phyloP scores from a whole-genome alignment of 2,329 filamentous ascomycete genomes.

The Nothophoma quercina region DNA sequence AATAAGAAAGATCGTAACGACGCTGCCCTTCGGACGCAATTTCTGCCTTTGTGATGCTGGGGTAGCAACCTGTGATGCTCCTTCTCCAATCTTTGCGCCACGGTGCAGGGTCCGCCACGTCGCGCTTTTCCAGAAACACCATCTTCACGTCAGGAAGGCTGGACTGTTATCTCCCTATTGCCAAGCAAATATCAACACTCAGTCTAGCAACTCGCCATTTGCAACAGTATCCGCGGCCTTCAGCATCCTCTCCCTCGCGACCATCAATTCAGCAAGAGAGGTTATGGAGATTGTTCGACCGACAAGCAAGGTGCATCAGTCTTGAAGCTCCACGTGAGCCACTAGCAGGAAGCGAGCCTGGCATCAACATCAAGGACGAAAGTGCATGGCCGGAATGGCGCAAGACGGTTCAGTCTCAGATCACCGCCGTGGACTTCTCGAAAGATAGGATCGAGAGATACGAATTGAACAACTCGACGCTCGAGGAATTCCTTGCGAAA shows the following conservation, averaged over 20 bases:
- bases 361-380: constrained; percentile 52
- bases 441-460: constrained; percentile 71
- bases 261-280: background rate
- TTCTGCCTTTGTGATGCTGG: constrained; percentile 3
- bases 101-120: constrained; percentile 6
- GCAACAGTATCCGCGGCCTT: background rate
- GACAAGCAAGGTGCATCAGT: constrained; percentile 2
- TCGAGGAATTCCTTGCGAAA: constrained; percentile 70
- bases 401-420: constrained; percentile 70
- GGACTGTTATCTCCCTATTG: background rate
- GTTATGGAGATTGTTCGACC: background rate
- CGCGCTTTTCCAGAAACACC: constrained; percentile 4
- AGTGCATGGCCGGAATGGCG: constrained; percentile 43
- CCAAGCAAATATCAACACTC: background rate
- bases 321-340: constrained; percentile 10
- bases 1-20: too few species aligned
- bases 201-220: background rate
- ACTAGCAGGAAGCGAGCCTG: constrained; percentile 46
- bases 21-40: too few species aligned
- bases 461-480: constrained; percentile 71
- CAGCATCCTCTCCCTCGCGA: background rate
- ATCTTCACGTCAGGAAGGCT: background rate
- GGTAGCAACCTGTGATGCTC: constrained; percentile 5
- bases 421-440: constrained; percentile 85
- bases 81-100: constrained; percentile 2